These are phyloP conservation scores for Rugonectria rugulosa DNA, from an alignment of 2,329 filamentous ascomycete genomes.

Conservation along the genomic window DNA sequence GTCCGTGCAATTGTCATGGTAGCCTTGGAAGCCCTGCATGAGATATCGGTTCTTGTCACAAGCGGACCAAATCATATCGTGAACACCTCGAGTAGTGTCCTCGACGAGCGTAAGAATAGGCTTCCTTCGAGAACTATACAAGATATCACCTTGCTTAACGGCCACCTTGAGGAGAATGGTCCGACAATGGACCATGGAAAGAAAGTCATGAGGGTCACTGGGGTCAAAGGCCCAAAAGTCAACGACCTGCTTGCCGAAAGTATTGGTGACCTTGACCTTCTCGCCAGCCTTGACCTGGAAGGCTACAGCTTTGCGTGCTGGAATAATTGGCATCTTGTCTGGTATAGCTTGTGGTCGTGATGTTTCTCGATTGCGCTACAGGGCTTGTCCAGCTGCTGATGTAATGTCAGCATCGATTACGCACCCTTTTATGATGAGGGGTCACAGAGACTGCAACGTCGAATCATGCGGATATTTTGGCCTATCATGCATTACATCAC, in stretches of 20 bases:
- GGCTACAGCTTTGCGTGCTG: conserved; percentile 52
- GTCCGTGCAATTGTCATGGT: conserved; percentile 51
- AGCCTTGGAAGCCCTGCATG: conserved; percentile 45
- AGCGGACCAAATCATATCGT: conserved; percentile 51
- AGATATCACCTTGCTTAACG: conserved; percentile 40
- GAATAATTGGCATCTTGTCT: conserved; percentile 39
- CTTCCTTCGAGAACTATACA: conserved; percentile 46
- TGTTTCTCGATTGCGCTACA: too few relatives aligned
- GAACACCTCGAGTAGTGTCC: conserved; percentile 48
- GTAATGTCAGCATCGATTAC: too few relatives aligned
- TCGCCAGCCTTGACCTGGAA: conserved; percentile 46
- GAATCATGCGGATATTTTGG: too few relatives aligned
- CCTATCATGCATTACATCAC: too few relatives aligned
- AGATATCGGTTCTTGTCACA: conserved; percentile 49
- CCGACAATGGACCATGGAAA: conserved; percentile 50
- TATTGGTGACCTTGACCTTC: conserved; percentile 55
- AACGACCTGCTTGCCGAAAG: conserved; percentile 56
- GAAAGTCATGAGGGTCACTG: conserved; percentile 40
- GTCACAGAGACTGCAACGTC: too few relatives aligned
- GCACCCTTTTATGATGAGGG: too few relatives aligned
- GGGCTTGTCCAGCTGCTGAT: too few relatives aligned
- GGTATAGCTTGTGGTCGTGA: too few relatives aligned
- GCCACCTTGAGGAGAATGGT: conserved; percentile 41
- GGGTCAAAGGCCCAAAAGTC: conserved; percentile 58
- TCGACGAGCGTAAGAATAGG: conserved; percentile 46